phyloP scores from a whole-genome alignment of 768 basidiomycete genomes.

The Flagelloscypha sp. region DNA sequence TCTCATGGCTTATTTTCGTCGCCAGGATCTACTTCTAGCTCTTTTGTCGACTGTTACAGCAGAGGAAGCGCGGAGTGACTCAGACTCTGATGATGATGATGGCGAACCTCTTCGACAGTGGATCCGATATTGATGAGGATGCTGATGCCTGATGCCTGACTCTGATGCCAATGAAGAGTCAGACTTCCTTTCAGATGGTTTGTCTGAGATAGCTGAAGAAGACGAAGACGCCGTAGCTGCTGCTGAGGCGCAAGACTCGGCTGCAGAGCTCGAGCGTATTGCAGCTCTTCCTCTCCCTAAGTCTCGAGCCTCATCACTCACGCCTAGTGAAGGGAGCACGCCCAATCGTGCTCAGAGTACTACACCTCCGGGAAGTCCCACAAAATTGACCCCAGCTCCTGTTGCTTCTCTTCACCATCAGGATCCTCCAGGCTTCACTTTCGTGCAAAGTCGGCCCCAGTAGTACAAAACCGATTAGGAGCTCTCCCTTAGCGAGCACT shows the following conservation, averaged over 20 bases:
- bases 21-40: slow-evolving; percentile 26
- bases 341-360: slow-evolving; percentile 36
- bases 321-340: slow-evolving; percentile 50
- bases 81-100: slow-evolving; percentile 7
- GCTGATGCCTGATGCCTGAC: slow-evolving; percentile 19
- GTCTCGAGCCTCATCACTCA: slow-evolving; percentile 48
- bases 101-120: slow-evolving; percentile 18
- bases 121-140: slow-evolving; percentile 24
- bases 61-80: slow-evolving; percentile 15
- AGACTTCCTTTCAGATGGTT: slow-evolving; percentile 9
- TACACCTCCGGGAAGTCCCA: slow-evolving; percentile 61
- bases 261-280: slow-evolving; percentile 19
- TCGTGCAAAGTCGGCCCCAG: slow-evolving; percentile 41
- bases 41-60: slow-evolving; percentile 35
- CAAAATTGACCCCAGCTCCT: slow-evolving; percentile 21
- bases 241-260: slow-evolving; percentile 16
- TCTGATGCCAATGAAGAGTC: slow-evolving; percentile 14
- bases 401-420: slow-evolving; percentile 25
- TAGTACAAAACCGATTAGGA: slow-evolving; percentile 60
- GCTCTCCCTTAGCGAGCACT: slow-evolving; percentile 63
- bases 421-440: slow-evolving; percentile 13
- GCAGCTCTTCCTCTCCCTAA: slow-evolving; percentile 27
- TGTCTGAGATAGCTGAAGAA: slow-evolving; percentile 6
- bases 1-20: slow-evolving; percentile 32
- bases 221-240: slow-evolving; percentile 16